Base-by-base conservation (phyloP, 371 early-diverging fungal genomes). In the Batkoa obscura region DNA sequence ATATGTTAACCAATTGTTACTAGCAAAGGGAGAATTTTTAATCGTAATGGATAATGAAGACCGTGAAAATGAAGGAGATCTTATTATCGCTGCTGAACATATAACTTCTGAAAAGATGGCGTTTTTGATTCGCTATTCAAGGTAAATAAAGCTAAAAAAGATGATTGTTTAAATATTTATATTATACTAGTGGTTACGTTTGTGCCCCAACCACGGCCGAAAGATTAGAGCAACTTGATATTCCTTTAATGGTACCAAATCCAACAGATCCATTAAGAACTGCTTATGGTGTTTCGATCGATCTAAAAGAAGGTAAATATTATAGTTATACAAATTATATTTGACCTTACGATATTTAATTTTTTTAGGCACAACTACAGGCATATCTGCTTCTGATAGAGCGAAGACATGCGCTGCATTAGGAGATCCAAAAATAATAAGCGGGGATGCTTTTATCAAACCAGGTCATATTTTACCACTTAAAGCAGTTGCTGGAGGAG, bases 21-120 rank as follows among this genome's bases (percentile, higher is more conserved):
- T 72, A 69, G 83, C 75, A 46, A 70, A 70, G 17, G 90, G 92
- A 54, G 76, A 90, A 60, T 85, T 90, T 62, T 74, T 96, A 17
- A 72, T 96, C 48, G 95, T 86, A 0, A 87, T 93, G 66, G 97
- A 96, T 69, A 85, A 92, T 66, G 92, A 92, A 60, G 94, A 90
- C 63, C 83, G 95, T 5, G 97, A 96, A 72, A 96, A 96, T 63
- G 97, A 96, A 64, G 97, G 97, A 53, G 97, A 96, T 62, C 68
- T 96, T 57, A 87, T 96, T 61, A 83, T 94, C 56, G 92, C 97
- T 0, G 94, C 86, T 10, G 81, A 93, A 65, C 79, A 80, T 60
- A 66, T 85, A 13, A 93, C 92, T 8, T 79, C 87, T 0, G 87
- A 86, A 60, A 82, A 88, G 65, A 81, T 90, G 76, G 93, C 94